These are phyloP conservation scores for Sordariomycetes sp. DNA, from an alignment of 2,329 filamentous ascomycete species.

Conservation along the genomic window DNA sequence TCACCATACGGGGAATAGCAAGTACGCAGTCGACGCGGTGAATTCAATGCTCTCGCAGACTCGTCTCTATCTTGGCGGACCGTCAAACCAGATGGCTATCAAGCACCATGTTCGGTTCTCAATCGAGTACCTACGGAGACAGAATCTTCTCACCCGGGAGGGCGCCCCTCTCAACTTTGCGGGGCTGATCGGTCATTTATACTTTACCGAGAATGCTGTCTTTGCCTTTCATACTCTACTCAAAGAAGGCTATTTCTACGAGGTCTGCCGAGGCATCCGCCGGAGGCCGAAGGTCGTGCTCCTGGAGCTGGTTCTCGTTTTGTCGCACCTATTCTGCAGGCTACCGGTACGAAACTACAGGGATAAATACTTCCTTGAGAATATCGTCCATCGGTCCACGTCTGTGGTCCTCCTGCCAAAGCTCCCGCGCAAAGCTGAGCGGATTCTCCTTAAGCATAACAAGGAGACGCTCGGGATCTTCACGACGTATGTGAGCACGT, in stretches of 20 bases:
- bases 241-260: conserved; percentile 56
- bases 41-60: conserved; percentile 60
- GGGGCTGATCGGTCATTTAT: conserved; percentile 59
- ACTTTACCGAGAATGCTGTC: conserved; percentile 64
- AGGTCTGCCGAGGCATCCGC: conserved; percentile 48
- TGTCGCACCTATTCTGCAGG: conserved; percentile 62
- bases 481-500: conserved; percentile 58
- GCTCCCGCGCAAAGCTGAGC: conserved; percentile 45
- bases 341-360: conserved; percentile 24
- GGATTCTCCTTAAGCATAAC: conserved; percentile 52
- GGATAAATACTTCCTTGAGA: conserved; percentile 26
- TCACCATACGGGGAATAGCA: conserved; percentile 51
- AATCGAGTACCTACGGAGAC: conserved; percentile 65
- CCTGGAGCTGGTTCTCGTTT: conserved; percentile 53
- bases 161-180: conserved; percentile 65
- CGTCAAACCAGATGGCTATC: conserved; percentile 56
- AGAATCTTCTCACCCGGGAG: conserved; percentile 48
- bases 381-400: conserved; percentile 42
- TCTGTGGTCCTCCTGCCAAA: conserved; percentile 56
- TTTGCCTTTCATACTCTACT: conserved; percentile 71
- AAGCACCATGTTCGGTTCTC: conserved; percentile 72
- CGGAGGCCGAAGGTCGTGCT: conserved; percentile 37
- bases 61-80: conserved; percentile 59
- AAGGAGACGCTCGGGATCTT: conserved; percentile 55
- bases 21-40: conserved; percentile 51